Evolutionary conservation across 768 basidiomycete species (phyloP).

Genomic region (Mycena alexandri): DNA sequence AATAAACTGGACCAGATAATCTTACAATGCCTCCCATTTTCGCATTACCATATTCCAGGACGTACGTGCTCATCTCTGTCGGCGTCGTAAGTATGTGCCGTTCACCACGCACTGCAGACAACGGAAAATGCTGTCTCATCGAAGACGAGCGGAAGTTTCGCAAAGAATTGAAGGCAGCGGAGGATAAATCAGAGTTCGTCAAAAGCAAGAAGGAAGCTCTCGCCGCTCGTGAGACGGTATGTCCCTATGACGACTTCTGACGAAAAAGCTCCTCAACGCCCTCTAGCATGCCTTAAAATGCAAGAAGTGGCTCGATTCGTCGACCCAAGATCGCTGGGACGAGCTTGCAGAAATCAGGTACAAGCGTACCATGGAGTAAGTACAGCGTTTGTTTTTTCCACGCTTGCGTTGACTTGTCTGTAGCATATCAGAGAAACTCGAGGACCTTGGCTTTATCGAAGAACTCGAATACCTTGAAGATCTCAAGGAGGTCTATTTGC

Average conservation of each 20-base stretch:
- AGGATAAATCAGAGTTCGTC: conserved; percentile 33
- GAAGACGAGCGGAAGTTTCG: conserved; percentile 39
- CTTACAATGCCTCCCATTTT: conserved; percentile 41
- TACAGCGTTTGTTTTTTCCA: conserved; percentile 9
- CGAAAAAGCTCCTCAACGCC: background rate
- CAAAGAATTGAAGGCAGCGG: conserved; percentile 27
- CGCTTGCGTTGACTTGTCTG: background rate
- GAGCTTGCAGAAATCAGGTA: conserved; percentile 30
- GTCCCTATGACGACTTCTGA: background rate
- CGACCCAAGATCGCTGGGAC: conserved; percentile 21
- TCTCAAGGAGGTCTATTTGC: background rate
- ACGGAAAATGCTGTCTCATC: conserved; percentile 34
- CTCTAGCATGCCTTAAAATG: conserved; percentile 23
- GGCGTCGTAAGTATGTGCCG: background rate
- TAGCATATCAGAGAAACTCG: conserved; percentile 35
- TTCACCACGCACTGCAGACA: conserved; percentile 11
- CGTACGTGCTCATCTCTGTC: conserved; percentile 1
- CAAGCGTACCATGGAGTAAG: conserved; percentile 33
- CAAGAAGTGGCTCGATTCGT: conserved; percentile 30
- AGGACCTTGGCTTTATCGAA: conserved; percentile 34
- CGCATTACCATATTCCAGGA: conserved; percentile 30
- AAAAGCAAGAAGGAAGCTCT: conserved; percentile 29
- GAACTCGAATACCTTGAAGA: conserved; percentile 23
- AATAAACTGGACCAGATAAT: conserved; percentile 36
- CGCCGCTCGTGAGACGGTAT: conserved; percentile 31